Evolutionary conservation across 805 yeast species (phyloP).

Genomic region (Torulaspora gathmanii): DNA sequence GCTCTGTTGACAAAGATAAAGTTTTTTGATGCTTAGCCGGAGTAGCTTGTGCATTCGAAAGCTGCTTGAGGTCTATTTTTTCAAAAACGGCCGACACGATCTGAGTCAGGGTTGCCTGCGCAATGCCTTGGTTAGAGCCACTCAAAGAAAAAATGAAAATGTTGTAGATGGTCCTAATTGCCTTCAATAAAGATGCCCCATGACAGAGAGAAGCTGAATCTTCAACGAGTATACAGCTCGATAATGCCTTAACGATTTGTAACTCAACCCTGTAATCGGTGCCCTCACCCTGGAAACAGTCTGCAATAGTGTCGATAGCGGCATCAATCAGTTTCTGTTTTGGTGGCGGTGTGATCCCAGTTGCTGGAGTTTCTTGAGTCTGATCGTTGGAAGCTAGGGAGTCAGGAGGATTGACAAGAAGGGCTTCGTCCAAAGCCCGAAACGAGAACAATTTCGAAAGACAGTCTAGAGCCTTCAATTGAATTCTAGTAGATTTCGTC

Average conservation of each 20-base stretch:
- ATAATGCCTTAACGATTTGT: slow-evolving; percentile 87
- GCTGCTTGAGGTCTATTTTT: slow-evolving; percentile 40
- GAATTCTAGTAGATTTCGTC: slow-evolving; percentile 56
- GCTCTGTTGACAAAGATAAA: slow-evolving; percentile 20
- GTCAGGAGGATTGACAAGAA: slow-evolving; percentile 45
- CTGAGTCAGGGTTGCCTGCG: slow-evolving; percentile 92
- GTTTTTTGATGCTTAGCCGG: slow-evolving; percentile 26
- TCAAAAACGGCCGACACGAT: slow-evolving; percentile 83
- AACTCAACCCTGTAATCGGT: slow-evolving; percentile 85
- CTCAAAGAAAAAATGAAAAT: slow-evolving; percentile 81
- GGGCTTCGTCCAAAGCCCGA: slow-evolving; percentile 59
- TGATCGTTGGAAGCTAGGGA: slow-evolving; percentile 35
- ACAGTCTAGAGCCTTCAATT: slow-evolving; percentile 73
- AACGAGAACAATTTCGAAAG: slow-evolving; percentile 86
- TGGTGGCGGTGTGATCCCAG: slow-evolving; percentile 49
- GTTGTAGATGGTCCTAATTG: slow-evolving; percentile 89
- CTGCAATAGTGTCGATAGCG: slow-evolving; percentile 77
- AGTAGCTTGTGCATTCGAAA: slow-evolving; percentile 29
- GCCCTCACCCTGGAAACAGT: slow-evolving; percentile 86
- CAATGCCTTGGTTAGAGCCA: slow-evolving; percentile 82
- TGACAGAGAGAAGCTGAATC: slow-evolving; percentile 69
- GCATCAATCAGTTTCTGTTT: slow-evolving; percentile 65
- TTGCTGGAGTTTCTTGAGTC: slow-evolving; percentile 19
- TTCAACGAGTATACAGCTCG: slow-evolving; percentile 80
- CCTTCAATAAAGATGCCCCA: slow-evolving; percentile 82